A percentile compares a stretch with the other conserved stretches of the same genome.
phyloP scores from a whole-genome alignment of 495 filamentous ascomycete genomes.

The Aspergillus asperescens region DNA sequence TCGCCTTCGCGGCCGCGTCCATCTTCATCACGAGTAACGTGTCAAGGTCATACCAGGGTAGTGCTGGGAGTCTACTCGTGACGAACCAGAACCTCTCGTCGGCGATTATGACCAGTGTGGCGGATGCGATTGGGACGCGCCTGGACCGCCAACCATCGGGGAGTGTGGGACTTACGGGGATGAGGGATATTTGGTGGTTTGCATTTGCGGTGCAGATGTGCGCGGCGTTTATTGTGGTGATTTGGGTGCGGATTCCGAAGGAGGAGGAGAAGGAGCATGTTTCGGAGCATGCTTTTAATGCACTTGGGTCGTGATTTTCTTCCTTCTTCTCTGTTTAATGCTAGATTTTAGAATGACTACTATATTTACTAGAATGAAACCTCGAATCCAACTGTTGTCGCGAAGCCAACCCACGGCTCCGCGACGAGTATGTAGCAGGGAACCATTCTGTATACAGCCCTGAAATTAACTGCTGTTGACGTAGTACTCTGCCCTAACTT shows the following conservation, averaged over 20 bases:
- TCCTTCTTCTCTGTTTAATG: no score
- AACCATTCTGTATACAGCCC: no score
- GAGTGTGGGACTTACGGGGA: constrained; percentile 37
- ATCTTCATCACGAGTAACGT: constrained; percentile 36
- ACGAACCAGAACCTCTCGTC: constrained; percentile 33
- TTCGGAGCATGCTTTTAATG: no score
- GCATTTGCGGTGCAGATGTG: constrained; percentile 32
- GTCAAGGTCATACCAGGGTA: constrained; percentile 30
- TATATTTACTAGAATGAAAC: no score
- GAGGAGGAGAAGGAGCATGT: constrained; percentile 48
- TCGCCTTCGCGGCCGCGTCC: constrained; percentile 30
- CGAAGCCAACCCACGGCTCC: no score
- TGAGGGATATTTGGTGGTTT: constrained; percentile 48
- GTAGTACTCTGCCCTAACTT: no score
- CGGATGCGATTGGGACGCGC: constrained; percentile 40
- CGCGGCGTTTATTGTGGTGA: constrained; percentile 36
- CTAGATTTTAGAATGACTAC: no score
- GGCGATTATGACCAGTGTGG: constrained; percentile 42
- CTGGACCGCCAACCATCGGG: constrained; percentile 33
- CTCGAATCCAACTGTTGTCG: no score
- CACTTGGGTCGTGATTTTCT: no score
- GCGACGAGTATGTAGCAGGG: no score
- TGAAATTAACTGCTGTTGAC: no score
- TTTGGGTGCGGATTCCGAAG: constrained; percentile 13
- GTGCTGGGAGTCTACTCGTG: constrained; percentile 31